phyloP scores from a whole-genome alignment of 805 yeast species.

The Candida maesae region DNA sequence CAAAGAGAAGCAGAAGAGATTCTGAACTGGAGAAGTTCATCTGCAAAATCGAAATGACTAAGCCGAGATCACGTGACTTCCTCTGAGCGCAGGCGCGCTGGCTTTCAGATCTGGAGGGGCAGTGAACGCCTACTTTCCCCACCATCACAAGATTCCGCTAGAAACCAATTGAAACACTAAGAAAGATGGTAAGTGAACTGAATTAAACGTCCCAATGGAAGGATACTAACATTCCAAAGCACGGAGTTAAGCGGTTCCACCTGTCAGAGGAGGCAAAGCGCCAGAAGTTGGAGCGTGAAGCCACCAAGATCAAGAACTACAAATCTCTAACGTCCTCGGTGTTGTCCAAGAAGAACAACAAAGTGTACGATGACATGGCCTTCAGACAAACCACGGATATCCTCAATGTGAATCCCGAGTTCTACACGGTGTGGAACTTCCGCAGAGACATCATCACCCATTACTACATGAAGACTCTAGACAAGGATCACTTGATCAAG shows the following conservation, averaged over 20 bases:
- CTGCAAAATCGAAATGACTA: no score
- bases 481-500: slow-evolving; percentile 23
- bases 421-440: slow-evolving; percentile 86
- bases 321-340: slow-evolving; percentile 41
- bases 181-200: slow-evolving; percentile 9
- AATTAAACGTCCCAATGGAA: no score
- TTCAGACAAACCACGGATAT: slow-evolving; percentile 54
- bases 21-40: no score
- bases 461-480: slow-evolving; percentile 15
- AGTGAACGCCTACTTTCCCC: no score
- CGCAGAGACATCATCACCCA: slow-evolving; percentile 63
- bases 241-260: slow-evolving; percentile 62
- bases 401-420: slow-evolving; percentile 73
- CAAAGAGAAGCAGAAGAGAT: no score
- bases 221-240: slow-evolving; percentile 39
- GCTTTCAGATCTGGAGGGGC: no score
- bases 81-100: no score
- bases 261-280: slow-evolving; percentile 52
- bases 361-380: slow-evolving; percentile 33
- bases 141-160: no score
- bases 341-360: slow-evolving; percentile 32
- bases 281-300: slow-evolving; percentile 55
- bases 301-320: slow-evolving; percentile 54
- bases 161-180: no score
- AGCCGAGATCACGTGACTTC: no score